Base-by-base conservation (phyloP, 2,329 filamentous ascomycete genomes). In the Dactylellina parvicollis region DNA sequence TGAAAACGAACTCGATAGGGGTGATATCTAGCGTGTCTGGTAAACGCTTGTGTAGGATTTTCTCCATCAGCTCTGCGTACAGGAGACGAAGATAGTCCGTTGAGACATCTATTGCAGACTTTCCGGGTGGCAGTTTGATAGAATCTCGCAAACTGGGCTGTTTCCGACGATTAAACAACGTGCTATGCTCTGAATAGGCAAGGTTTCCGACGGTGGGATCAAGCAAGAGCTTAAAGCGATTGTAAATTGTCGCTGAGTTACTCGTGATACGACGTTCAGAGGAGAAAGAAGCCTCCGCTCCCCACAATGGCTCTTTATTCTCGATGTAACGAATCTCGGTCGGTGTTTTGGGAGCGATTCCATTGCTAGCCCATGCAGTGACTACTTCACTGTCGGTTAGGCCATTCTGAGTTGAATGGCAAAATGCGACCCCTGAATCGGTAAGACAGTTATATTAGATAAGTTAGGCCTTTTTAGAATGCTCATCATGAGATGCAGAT, bases 1-100 rank as follows among this genome's bases (percentile, higher is more conserved):
- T 76, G 26, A 76, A 52, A 14, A 76, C 55, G 28, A 76, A 76
- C 4, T 76, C 72, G 7, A 76, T 75, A 1, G 75, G 75, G 1
- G 75, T 75, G n/a, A 56, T 10, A 60, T 75, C 56, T 2, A 76
- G 30, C 0, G 67, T 75, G 0, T 20, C 34, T 4, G 60, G 64
- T 7, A 75, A 10, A 3, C 38, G 59, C 9, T 71, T 56, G 1
- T 38, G 50, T 3, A 67, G 32, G 7, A 36, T 36, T 4, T 42
- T 67, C 14, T 50, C 20, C 64, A 76, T 75, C 3, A 75, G 22
- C 32, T 76, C 72, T 2, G 22, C 1, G 22, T 76, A 76, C 1
- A 76, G 26, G 1, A 71, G 30, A 5, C 26, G 59, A 0, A 76
- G 44, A 49, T 75, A 76, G 28, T 76, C 75, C 1, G 64, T 49